phyloP scores from a whole-genome alignment of 352 stramenopile genomes.

The Phytophthora pistaciae region DNA sequence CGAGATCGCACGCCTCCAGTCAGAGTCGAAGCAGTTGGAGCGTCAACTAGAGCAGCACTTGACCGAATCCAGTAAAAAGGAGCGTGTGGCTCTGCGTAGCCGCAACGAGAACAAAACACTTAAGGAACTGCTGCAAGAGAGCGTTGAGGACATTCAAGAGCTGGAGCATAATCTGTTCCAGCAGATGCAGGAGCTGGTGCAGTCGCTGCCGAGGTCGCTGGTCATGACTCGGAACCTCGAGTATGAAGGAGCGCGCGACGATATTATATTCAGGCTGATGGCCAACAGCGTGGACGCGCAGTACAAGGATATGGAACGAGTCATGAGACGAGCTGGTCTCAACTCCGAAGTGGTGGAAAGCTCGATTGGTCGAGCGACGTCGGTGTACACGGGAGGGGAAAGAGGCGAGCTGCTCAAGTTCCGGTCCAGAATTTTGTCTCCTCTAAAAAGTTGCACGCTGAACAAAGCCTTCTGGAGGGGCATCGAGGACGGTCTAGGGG shows the following conservation, averaged over 20 bases:
- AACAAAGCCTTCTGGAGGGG: slow-evolving; percentile 1
- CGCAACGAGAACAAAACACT: neutral
- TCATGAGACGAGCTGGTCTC: neutral
- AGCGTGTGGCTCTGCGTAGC: neutral
- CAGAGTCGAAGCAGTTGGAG: neutral
- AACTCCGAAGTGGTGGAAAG: neutral
- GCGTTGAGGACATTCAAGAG: neutral
- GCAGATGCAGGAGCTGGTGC: neutral
- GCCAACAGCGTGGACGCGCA: neutral
- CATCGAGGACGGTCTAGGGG: neutral
- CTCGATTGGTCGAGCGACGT: neutral
- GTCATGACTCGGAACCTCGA: neutral
- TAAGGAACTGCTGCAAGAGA: neutral
- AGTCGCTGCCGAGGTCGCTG: neutral
- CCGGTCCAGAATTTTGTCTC: neutral
- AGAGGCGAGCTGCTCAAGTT: neutral
- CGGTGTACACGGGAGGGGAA: neutral
- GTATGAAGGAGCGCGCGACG: neutral
- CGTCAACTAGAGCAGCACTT: neutral
- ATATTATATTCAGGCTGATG: neutral
- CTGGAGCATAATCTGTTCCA: neutral
- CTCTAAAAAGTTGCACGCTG: neutral
- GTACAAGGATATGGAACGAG: neutral
- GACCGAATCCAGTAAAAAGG: neutral
- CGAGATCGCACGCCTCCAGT: slow-evolving; percentile 7